Conservation (phyloP, 441 rosid species). For the Brassica hybrid region DNA sequence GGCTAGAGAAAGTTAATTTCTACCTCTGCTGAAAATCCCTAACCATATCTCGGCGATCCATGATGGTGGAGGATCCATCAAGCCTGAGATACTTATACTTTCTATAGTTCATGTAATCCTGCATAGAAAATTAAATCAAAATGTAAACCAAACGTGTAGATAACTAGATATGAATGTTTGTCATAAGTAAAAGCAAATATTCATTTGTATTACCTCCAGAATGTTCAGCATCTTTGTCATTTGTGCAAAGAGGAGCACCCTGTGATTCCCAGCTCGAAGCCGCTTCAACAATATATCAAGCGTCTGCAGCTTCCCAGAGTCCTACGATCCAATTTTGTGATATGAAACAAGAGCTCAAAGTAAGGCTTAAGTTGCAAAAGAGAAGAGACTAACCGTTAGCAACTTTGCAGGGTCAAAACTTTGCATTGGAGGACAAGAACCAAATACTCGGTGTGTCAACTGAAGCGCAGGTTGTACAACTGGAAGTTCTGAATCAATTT, state of each 20-base stretch:
- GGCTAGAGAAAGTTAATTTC: slow-evolving; percentile 34
- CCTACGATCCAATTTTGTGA: slow-evolving; percentile 50
- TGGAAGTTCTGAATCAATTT: slow-evolving; percentile 81
- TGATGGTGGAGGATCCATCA: slow-evolving; percentile 97
- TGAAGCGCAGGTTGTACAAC: slow-evolving; percentile 86
- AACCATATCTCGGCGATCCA: slow-evolving; percentile 99
- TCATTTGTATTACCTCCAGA: slow-evolving; percentile 65
- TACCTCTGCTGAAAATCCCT: slow-evolving; percentile 97
- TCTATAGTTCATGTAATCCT: slow-evolving; percentile 99
- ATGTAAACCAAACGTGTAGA: slow-evolving; percentile 6
- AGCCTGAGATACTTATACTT: slow-evolving; percentile 95
- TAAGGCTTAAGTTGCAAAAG: slow-evolving; percentile 12
- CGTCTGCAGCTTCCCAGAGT: slow-evolving; percentile 99
- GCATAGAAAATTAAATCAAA: slow-evolving; percentile 37
- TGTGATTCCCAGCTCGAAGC: slow-evolving; percentile 91
- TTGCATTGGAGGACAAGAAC: slow-evolving; percentile 98
- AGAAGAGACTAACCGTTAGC: slow-evolving; percentile 66
- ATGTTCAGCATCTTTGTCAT: slow-evolving; percentile 99
- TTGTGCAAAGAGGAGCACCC: slow-evolving; percentile 95
- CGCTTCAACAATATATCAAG: slow-evolving; percentile 94
- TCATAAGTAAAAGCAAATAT: too few species aligned
- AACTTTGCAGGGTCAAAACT: slow-evolving; percentile 98
- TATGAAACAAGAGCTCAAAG: slow-evolving; percentile 19
- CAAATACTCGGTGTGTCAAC: slow-evolving; percentile 86
- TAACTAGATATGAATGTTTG: not conserved